Base-by-base conservation (phyloP, 2,329 filamentous ascomycete species). In the Beauveria varroae region DNA sequence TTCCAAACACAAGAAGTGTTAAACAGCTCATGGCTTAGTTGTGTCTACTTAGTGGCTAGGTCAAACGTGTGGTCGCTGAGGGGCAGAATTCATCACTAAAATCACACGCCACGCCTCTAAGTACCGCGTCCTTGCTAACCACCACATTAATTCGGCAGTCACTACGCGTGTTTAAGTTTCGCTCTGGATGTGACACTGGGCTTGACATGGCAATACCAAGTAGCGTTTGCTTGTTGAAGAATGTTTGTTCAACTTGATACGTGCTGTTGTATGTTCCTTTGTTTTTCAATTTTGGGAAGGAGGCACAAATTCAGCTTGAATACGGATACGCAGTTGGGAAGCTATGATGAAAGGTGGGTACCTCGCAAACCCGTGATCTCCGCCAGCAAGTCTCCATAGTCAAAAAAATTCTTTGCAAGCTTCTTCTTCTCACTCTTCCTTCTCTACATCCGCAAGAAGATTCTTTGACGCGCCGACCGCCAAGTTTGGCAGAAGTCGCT, bases 321-420 rank as follows among this genome's bases (percentile, higher is more conserved):
- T 57, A 49, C 41, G 46, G 26, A 40, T 53, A 49, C 50, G 57
- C 41, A 10, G 28, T 30, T n/a, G 18, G 16, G 28, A 37, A 22
- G 28, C 49, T 51, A 2, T 34, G 16, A 9, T 8, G 26, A 62
- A 62, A 62, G 47, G 54, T 58, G 60, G 60, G 16, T 22, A 56
- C 28, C 20, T 62, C 12, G 18, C 26, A 62, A 52, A 52, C 54
- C 30, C 60, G 49, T 61, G 47, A 62, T 62, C 53, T 53, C 41
- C 54, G 53, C 49, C 28, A 28, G 10, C 8, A 12, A 22, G 57
- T 37, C 59, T 61, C 59, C 53, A 22, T 44, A 50, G 44, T 16
- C 34, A 24, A n/a, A 40, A 62, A 62, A 57, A 47, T 62, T 62
- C 60, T 44, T 7, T 53, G 40, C 20, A 37, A 28, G 30, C 34